Conservation (phyloP, 2,329 filamentous ascomycete genomes). For the Calonectria hongkongensis region DNA sequence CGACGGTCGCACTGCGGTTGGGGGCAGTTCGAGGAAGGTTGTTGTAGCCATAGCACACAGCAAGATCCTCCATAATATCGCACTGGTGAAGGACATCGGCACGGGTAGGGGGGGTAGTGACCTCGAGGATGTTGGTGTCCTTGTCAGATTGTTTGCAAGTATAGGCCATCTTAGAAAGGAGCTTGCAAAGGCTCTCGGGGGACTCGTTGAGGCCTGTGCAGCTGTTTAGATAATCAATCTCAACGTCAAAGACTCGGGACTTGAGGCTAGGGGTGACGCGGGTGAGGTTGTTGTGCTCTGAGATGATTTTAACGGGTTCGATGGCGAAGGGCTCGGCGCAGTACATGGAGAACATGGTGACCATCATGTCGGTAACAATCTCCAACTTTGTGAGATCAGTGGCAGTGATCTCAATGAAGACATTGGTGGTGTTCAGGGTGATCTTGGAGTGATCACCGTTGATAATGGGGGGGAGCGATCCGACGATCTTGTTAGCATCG, state of each 20-base stretch:
- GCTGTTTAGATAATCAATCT: slow-evolving; percentile 94
- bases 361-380: slow-evolving; percentile 95
- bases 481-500: slow-evolving; percentile 89
- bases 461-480: slow-evolving; percentile 97
- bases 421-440: slow-evolving; percentile 89
- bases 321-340: slow-evolving; percentile 92
- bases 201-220: slow-evolving; percentile 89
- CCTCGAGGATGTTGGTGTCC: slow-evolving; percentile 83
- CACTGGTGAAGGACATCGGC: slow-evolving; percentile 97
- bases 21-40: slow-evolving; percentile 91
- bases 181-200: slow-evolving; percentile 83
- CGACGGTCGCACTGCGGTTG: slow-evolving; percentile 89
- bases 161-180: slow-evolving; percentile 93
- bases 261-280: slow-evolving; percentile 87
- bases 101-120: slow-evolving; percentile 90
- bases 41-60: slow-evolving; percentile 98
- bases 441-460: slow-evolving; percentile 99
- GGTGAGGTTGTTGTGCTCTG: slow-evolving; percentile 90
- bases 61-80: slow-evolving; percentile 99
- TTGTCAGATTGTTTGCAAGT: slow-evolving; percentile 83
- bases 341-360: slow-evolving; percentile 97
- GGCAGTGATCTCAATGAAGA: slow-evolving; percentile 98
- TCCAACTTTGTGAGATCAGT: slow-evolving; percentile 97
- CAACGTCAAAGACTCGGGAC: slow-evolving; percentile 86
- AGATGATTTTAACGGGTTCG: slow-evolving; percentile 94